A percentile compares a stretch with the other conserved stretches of the same genome.
phyloP scores from a whole-genome alignment of 2,329 filamentous ascomycete genomes.

The Penicillium crustosum region DNA sequence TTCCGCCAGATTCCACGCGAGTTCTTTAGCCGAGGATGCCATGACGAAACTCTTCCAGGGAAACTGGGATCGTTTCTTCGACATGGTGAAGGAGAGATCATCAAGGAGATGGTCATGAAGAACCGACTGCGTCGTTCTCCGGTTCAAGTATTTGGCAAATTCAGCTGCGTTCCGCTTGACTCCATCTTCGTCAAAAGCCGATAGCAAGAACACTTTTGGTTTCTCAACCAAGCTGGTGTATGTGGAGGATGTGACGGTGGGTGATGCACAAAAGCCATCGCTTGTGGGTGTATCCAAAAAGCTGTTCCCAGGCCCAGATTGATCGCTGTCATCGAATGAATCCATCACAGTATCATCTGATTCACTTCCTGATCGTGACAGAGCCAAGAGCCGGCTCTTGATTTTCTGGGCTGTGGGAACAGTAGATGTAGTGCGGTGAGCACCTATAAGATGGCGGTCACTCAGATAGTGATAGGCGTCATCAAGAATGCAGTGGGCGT shows the following conservation, averaged over 20 bases:
- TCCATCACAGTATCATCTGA: neutral
- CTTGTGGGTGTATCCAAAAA: conserved; percentile 17
- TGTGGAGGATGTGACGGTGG: neutral
- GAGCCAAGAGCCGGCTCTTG: neutral
- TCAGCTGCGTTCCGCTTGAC: conserved; percentile 21
- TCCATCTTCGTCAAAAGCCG: conserved; percentile 28
- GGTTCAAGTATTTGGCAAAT: conserved; percentile 17
- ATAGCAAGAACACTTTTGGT: conserved; percentile 17
- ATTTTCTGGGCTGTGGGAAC: conserved; percentile 4
- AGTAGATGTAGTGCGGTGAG: conserved; percentile 12
- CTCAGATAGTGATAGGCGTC: conserved; percentile 27
- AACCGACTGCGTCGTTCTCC: neutral
- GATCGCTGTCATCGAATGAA: conserved; percentile 13
- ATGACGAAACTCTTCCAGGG: conserved; percentile 21
- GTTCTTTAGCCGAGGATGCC: conserved; percentile 15
- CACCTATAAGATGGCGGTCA: conserved; percentile 9
- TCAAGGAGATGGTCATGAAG: conserved; percentile 16
- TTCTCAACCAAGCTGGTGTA: neutral
- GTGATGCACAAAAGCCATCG: conserved; percentile 11
- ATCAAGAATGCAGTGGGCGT: conserved; percentile 37
- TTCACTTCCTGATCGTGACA: neutral
- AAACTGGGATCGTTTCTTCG: conserved; percentile 17
- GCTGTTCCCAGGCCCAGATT: conserved; percentile 1
- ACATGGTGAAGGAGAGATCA: conserved; percentile 27
- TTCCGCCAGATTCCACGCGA: conserved; percentile 19